Conservation (phyloP, 768 basidiomycete genomes). For the Stropharia rugosoannulata region DNA sequence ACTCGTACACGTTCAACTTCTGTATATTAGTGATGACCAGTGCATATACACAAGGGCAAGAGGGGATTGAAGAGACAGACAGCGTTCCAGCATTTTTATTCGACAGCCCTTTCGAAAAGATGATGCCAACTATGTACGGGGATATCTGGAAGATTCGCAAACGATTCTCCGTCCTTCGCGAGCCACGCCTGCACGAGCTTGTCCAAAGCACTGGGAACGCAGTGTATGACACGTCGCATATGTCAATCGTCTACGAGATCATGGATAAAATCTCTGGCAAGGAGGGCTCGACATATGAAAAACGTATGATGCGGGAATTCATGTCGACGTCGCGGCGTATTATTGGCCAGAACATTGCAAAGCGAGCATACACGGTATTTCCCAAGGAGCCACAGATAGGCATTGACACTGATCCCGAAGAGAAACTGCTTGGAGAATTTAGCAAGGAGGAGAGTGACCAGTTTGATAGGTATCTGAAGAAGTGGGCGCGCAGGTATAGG, state of each 20-base stretch:
- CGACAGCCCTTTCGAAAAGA: slow-evolving; percentile 14
- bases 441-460: slow-evolving; percentile 5
- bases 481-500: slow-evolving; percentile 24
- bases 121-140: neutral
- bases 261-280: slow-evolving; percentile 30
- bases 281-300: slow-evolving; percentile 16
- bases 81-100: slow-evolving; percentile 25
- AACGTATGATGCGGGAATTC: slow-evolving; percentile 18
- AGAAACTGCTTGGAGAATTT: slow-evolving; percentile 8
- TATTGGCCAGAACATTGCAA: neutral
- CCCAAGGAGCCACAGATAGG: slow-evolving; percentile 18
- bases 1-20: too few relatives aligned
- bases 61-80: too few relatives aligned
- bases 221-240: slow-evolving; percentile 2
- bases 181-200: slow-evolving; percentile 17
- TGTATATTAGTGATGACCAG: too few relatives aligned
- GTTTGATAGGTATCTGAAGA: slow-evolving; percentile 22
- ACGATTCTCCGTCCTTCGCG: slow-evolving; percentile 30
- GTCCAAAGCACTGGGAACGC: slow-evolving; percentile 14
- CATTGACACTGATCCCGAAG: slow-evolving; percentile 26
- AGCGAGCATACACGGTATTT: slow-evolving; percentile 18
- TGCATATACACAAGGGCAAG: too few relatives aligned
- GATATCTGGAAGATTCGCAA: slow-evolving; percentile 6
- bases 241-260: slow-evolving; percentile 19
- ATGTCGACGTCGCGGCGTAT: neutral